Evolutionary conservation across 2,329 filamentous ascomycete species (phyloP).

Genomic region (Neofusicoccum parvum): DNA sequence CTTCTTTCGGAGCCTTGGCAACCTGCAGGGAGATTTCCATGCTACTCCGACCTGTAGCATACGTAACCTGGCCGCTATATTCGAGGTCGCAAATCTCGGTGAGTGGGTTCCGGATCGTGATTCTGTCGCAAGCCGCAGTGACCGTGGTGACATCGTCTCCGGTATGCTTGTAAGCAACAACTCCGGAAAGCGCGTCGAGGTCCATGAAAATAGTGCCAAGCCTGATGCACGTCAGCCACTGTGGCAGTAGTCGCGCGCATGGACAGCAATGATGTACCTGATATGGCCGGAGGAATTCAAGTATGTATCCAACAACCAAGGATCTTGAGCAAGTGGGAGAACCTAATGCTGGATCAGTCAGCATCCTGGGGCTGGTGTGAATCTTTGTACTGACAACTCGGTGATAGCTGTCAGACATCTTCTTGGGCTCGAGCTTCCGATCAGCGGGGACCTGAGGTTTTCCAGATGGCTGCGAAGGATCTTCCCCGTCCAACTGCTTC

Average conservation of each 20-base stretch:
- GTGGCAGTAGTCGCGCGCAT: neutral
- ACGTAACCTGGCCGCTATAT: slow-evolving; percentile 68
- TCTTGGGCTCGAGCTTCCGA: slow-evolving; percentile 64
- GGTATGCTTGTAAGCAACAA: slow-evolving; percentile 75
- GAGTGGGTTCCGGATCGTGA: slow-evolving; percentile 69
- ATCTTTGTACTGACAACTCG: slow-evolving; percentile 56
- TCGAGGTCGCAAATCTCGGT: slow-evolving; percentile 79
- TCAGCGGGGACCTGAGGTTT: slow-evolving; percentile 44
- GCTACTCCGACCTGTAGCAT: slow-evolving; percentile 71
- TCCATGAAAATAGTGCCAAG: slow-evolving; percentile 79
- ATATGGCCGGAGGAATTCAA: slow-evolving; percentile 76
- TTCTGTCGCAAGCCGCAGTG: slow-evolving; percentile 65
- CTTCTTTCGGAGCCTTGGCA: slow-evolving; percentile 64
- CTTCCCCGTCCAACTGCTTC: slow-evolving; percentile 45
- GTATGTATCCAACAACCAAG: slow-evolving; percentile 77
- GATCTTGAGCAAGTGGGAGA: slow-evolving; percentile 70
- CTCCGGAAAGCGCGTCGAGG: slow-evolving; percentile 73
- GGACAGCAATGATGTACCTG: slow-evolving; percentile 5
- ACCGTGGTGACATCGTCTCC: slow-evolving; percentile 66
- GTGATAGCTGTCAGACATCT: slow-evolving; percentile 72
- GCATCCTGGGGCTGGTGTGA: neutral
- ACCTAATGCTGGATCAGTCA: slow-evolving; percentile 49
- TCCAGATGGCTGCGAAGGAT: slow-evolving; percentile 33
- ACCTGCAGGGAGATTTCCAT: slow-evolving; percentile 76
- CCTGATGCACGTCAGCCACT: slow-evolving; percentile 31